phyloP scores from a whole-genome alignment of 148 eudicot genomes.

The Chenopodium formosanum region DNA sequence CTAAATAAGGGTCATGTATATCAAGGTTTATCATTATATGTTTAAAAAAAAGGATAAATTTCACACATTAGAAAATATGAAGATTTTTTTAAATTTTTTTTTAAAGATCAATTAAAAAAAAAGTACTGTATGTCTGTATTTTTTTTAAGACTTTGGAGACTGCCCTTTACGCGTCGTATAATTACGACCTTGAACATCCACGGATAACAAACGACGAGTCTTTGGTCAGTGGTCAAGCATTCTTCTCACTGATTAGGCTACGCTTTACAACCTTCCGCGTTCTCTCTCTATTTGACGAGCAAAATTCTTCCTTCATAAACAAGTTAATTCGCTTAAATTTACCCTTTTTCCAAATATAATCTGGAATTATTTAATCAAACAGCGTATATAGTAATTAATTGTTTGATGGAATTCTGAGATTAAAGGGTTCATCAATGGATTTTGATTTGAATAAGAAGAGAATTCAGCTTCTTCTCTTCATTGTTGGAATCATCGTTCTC shows the following conservation, averaged over 20 bases:
- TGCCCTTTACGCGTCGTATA: background rate
- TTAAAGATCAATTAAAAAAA: too few relatives aligned
- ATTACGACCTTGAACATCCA: background rate
- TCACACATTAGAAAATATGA: too few relatives aligned
- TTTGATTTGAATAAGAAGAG: slow-evolving; percentile 49
- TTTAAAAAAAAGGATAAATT: too few relatives aligned
- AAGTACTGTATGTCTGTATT: too few relatives aligned
- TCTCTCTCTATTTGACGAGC: background rate
- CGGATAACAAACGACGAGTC: background rate
- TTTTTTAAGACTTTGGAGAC: too few relatives aligned
- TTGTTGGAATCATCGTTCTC: slow-evolving; percentile 52
- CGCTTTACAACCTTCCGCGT: background rate
- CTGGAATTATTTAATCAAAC: background rate
- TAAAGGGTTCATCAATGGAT: slow-evolving; percentile 32
- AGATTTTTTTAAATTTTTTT: too few relatives aligned
- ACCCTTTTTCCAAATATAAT: background rate
- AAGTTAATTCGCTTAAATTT: background rate
- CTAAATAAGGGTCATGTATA: too few relatives aligned
- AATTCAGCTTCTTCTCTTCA: slow-evolving; percentile 38
- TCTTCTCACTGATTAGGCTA: background rate
- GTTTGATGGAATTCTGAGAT: slow-evolving; percentile 21
- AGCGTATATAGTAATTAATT: background rate
- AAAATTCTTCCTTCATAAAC: background rate
- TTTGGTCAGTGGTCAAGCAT: background rate
- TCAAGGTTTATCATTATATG: too few relatives aligned